Percentiles rank a stretch among this genome's conserved stretches.
These are phyloP conservation scores for Sphaerulina musiva DNA, from an alignment of 2,329 filamentous ascomycete species.

Conservation along the genomic window DNA sequence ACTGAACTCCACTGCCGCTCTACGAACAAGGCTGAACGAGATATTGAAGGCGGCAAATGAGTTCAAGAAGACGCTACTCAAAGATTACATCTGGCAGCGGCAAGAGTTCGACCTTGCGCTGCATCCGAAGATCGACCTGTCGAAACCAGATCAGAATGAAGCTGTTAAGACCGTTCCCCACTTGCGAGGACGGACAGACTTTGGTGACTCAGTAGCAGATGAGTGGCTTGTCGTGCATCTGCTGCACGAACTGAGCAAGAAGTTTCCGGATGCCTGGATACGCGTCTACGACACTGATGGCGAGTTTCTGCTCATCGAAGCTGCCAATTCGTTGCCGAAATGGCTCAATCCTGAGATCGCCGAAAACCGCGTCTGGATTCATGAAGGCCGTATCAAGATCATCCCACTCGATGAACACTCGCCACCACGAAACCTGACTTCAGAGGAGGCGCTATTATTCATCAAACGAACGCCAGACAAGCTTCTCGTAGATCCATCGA, in stretches of 20 bases:
- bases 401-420: constrained; percentile 49
- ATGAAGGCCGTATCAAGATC: constrained; percentile 66
- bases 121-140: constrained; percentile 40
- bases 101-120: constrained; percentile 68
- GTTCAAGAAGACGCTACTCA: constrained; percentile 59
- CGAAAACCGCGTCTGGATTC: constrained; percentile 82
- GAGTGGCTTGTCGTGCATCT: constrained; percentile 96
- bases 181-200: constrained; percentile 72
- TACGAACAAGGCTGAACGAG: constrained; percentile 60
- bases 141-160: constrained; percentile 3
- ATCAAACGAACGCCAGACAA: constrained; percentile 52
- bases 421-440: constrained; percentile 47
- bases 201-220: constrained; percentile 90
- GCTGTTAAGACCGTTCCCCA: constrained; percentile 18
- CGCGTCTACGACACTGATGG: constrained; percentile 82
- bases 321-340: constrained; percentile 74
- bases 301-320: constrained; percentile 91
- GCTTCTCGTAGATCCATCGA: constrained; percentile 63
- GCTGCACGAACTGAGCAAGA: constrained; percentile 69
- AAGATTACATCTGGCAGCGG: constrained; percentile 91
- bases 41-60: constrained; percentile 63
- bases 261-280: constrained; percentile 70
- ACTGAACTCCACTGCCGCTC: constrained; percentile 43
- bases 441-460: constrained; percentile 58
- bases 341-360: constrained; percentile 93